Percentiles rank a stretch among this genome's conserved stretches.
Evolutionary conservation across 2,329 filamentous ascomycete genomes (phyloP).

Genomic region (Byssoonygena ceratinophila): DNA sequence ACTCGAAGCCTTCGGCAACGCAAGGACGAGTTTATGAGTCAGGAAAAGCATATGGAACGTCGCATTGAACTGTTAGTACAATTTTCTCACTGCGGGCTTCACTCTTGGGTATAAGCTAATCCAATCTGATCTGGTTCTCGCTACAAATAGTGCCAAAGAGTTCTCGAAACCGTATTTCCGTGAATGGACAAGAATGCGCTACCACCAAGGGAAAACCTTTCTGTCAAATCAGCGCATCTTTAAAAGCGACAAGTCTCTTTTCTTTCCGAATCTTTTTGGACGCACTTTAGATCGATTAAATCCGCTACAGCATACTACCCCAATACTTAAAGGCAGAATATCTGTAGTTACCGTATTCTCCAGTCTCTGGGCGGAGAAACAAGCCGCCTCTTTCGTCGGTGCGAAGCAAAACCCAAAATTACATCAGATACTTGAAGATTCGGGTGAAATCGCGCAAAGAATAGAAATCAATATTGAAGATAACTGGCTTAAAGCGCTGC

Average conservation of each 20-base stretch:
- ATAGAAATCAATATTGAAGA: conserved; percentile 86
- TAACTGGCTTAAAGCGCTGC: conserved; percentile 53
- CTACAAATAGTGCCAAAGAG: conserved; percentile 52
- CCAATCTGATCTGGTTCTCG: background rate
- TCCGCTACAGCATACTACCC: conserved; percentile 59
- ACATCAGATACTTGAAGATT: conserved; percentile 48
- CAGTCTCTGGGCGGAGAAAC: conserved; percentile 73
- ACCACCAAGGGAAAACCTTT: conserved; percentile 82
- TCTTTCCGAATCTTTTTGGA: conserved; percentile 86
- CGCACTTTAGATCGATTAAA: conserved; percentile 56
- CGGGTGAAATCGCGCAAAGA: conserved; percentile 52
- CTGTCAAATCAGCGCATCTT: conserved; percentile 75
- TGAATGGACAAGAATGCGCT: conserved; percentile 80
- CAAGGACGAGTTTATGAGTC: conserved; percentile 70
- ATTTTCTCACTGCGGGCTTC: background rate
- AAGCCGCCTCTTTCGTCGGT: conserved; percentile 62
- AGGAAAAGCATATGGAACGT: conserved; percentile 68
- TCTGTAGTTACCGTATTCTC: conserved; percentile 73
- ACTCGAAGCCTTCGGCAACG: conserved; percentile 55
- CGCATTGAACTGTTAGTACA: conserved; percentile 59
- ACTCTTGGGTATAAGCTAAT: background rate
- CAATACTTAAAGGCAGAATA: conserved; percentile 59
- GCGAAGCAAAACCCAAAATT: conserved; percentile 59
- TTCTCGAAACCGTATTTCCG: conserved; percentile 86
- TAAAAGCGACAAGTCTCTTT: conserved; percentile 68